Base-by-base conservation (phyloP, 2,329 filamentous ascomycete species). In the Ophiosphaerella herpotricha region DNA sequence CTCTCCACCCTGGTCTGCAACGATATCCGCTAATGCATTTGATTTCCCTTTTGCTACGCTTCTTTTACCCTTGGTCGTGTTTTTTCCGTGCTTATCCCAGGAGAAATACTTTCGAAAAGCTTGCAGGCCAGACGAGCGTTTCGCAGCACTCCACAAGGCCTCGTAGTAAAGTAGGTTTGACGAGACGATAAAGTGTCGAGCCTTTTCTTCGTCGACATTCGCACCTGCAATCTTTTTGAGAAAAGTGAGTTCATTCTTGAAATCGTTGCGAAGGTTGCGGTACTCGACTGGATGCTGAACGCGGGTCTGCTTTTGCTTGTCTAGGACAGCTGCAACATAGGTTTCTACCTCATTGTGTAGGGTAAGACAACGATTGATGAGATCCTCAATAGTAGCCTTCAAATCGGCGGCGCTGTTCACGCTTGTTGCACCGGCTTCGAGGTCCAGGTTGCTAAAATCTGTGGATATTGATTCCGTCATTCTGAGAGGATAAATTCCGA, bases 151-250 rank as follows among this genome's bases (percentile, higher is more conserved):
- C 87, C 87, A 89, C 2, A 89, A 77, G 5, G 82, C 78, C 55
- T 84, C 80, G 46, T 85, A 83, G 63, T 87, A 89, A 0, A 83
- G 80, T 9, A 89, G 64, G 70, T 90, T 90, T 1, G 84, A 87
- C 7, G 84, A 87, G 42, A 81, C 78, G 39, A 88, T 74, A 24
- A 82, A 79, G 63, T 87, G 83, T n/a, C 77, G 66, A 13, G 60
- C 66, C 42, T 67, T 70, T 47, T 54, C 38, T 60, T 66, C 63
- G 3, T 66, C 52, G 36, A 67, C 55, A 1, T 66, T 49, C 2
- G 59, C 52, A 2, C 46, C 53, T 2, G 60, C 48, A 7, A 73
- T 53, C 36, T 71, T 72, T 11, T 59, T 58, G 5, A 74, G 58
- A 32, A 70, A 71, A 3, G 55, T 58, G 2, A 74, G 58, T 39